Evolutionary conservation across 1,284 basidiomycete genomes (phyloP).

Genomic region (Apiotrichum domesticum): DNA sequence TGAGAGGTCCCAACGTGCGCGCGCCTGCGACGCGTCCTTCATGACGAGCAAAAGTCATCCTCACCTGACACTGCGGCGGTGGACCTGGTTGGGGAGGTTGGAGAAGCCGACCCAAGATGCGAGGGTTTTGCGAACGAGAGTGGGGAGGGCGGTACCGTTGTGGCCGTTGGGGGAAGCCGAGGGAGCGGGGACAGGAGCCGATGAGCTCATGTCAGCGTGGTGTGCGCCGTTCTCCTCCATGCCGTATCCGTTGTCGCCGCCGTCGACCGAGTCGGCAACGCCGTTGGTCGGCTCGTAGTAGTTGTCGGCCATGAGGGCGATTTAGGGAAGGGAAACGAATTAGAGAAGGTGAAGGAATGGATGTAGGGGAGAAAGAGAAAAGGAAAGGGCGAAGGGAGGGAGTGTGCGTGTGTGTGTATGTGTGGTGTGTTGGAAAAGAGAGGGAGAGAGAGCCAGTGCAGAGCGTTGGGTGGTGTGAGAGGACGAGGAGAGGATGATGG

Average conservation of each 20-base stretch:
- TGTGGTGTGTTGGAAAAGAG: not conserved
- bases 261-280: not conserved
- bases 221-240: not conserved
- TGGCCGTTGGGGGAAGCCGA: not conserved
- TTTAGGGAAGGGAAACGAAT: not conserved
- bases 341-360: not conserved
- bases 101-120: conserved; percentile 62
- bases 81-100: conserved; percentile 95
- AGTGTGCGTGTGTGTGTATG: not conserved
- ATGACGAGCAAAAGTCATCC: conserved; percentile 16
- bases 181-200: conserved; percentile 2
- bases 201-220: conserved; percentile 3
- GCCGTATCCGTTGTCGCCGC: conserved; percentile 54
- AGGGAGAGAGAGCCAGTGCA: no score
- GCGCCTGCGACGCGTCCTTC: not conserved
- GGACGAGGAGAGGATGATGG: no score
- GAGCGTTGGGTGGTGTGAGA: no score
- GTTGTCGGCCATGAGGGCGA: conserved; percentile 22
- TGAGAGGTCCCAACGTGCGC: not conserved
- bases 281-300: conserved; percentile 19
- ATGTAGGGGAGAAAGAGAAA: not conserved
- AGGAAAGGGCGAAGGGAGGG: not conserved
- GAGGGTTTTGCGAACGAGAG: conserved; percentile 42
- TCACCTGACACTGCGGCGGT: conserved; percentile 82
- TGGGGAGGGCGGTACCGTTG: conserved; percentile 2